Conservation (phyloP, 164 flowering plant genomes). For the Pachysandra terminalis region DNA sequence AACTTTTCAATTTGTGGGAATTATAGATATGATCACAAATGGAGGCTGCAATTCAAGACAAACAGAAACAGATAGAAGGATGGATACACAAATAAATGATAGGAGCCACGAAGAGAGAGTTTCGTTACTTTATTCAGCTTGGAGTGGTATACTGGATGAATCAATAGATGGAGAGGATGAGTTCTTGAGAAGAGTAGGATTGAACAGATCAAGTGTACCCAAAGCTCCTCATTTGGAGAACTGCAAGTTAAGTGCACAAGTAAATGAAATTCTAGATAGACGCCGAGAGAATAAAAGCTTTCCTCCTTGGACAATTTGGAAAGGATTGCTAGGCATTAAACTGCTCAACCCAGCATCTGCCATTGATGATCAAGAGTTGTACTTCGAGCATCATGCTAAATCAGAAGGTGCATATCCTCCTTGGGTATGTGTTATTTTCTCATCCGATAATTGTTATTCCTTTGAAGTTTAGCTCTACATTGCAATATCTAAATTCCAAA, state of each 20-base stretch:
- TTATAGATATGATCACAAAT: constrained; percentile 30
- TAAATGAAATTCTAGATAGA: constrained; percentile 48
- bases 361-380: constrained; percentile 25
- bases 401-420: constrained; percentile 76
- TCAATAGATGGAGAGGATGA: constrained; percentile 23
- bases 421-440: constrained; percentile 63
- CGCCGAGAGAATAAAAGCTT: constrained; percentile 36
- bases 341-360: constrained; percentile 21
- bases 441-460: neutral
- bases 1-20: neutral
- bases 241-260: constrained; percentile 42
- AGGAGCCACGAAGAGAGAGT: constrained; percentile 33
- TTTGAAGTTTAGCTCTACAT: too few relatives aligned
- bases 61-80: constrained; percentile 20
- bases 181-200: constrained; percentile 17
- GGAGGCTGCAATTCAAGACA: constrained; percentile 15
- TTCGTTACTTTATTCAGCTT: constrained; percentile 50
- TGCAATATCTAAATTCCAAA: too few relatives aligned
- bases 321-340: constrained; percentile 45
- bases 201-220: constrained; percentile 41
- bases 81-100: constrained; percentile 14
- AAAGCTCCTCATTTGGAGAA: constrained; percentile 86
- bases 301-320: constrained; percentile 83
- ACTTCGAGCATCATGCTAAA: constrained; percentile 21
- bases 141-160: constrained; percentile 49